Evolutionary conservation across 352 stramenopile genomes (phyloP).

Genomic region (Phytophthora constricta): DNA sequence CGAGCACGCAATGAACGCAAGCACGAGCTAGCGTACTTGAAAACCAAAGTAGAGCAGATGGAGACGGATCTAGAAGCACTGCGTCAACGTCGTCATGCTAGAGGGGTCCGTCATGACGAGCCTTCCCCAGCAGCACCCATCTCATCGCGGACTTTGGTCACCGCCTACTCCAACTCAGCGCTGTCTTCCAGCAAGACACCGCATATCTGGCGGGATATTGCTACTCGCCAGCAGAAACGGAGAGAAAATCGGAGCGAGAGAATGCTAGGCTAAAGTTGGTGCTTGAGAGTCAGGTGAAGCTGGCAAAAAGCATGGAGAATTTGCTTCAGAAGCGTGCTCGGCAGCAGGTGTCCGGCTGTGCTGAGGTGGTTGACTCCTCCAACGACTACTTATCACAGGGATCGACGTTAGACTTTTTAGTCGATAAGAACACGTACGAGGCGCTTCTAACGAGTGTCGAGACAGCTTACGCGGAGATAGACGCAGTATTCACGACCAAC

Average conservation of each 20-base stretch:
- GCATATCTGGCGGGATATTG: constrained; percentile 53
- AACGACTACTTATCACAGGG: constrained; percentile 27
- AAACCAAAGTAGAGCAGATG: constrained; percentile 43
- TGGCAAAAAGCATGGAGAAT: constrained; percentile 56
- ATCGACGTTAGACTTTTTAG: constrained; percentile 31
- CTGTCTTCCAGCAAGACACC: constrained; percentile 13
- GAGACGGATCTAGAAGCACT: constrained; percentile 36
- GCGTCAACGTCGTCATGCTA: constrained; percentile 13
- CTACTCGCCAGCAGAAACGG: constrained; percentile 49
- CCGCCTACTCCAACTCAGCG: neutral
- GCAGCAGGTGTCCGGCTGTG: constrained; percentile 37
- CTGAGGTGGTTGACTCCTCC: constrained; percentile 24
- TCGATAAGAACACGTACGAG: constrained; percentile 40
- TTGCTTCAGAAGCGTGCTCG: constrained; percentile 50
- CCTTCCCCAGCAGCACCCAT: constrained; percentile 1
- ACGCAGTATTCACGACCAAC: constrained; percentile 36
- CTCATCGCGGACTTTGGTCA: constrained; percentile 3
- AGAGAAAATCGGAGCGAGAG: constrained; percentile 52
- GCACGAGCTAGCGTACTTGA: constrained; percentile 40
- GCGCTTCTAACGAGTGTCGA: constrained; percentile 39
- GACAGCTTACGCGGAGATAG: constrained; percentile 37
- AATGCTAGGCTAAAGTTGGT: constrained; percentile 56
- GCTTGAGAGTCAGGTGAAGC: constrained; percentile 56
- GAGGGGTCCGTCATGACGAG: constrained; percentile 17
- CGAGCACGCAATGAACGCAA: constrained; percentile 41